Base-by-base conservation (phyloP, 192 early-diverging fungal species). In the Backusella australiensis region DNA sequence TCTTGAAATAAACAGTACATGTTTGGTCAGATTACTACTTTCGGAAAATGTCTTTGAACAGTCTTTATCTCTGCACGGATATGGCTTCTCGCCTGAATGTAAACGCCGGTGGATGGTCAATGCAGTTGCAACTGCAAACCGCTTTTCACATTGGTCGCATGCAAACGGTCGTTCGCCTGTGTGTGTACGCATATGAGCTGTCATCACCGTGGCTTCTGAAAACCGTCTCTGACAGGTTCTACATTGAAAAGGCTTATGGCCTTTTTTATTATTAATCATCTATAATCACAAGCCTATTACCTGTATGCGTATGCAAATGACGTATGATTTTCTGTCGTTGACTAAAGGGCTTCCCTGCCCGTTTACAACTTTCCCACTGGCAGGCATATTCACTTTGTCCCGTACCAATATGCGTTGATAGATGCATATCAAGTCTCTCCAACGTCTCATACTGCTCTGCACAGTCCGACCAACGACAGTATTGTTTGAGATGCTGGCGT, bases 221-320 rank as follows among this genome's bases (percentile, higher is more conserved):
- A 97, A 97, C 15, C 92, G 84, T 84, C 93, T 92, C 38, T 86
- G 86, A 75, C 95, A 96, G 29, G 87, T 76, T 26, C 74, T 83
- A 86, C 95, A 96, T 73, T 90, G 86, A 72, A 91, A 95, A 1
- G 95, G 95, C 79, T 92, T 93, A 78, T 91, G 90, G 6, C 95
- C 93, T 83, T 32, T n/a, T 14, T 11, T 67, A 14, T 49, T 79
- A 9, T 32, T 26, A 34, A 19, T 19, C 19, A 68, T 41, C 23
- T 11, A 29, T 42, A 29, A 8, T 26, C 6, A 74, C 75, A 6
- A 1, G 32, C 6, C 35, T 23, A 29, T 59, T 81, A 80, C 78
- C 84, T 26, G 90, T 92, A 84, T 94, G 95, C 36, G 93, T 95
- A 73, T 95, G 94, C 23, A 96, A 91, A 80, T 97, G 95, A 34